Conservation (phyloP, 352 stramenopile species). For the Globisporangium canariense region DNA sequence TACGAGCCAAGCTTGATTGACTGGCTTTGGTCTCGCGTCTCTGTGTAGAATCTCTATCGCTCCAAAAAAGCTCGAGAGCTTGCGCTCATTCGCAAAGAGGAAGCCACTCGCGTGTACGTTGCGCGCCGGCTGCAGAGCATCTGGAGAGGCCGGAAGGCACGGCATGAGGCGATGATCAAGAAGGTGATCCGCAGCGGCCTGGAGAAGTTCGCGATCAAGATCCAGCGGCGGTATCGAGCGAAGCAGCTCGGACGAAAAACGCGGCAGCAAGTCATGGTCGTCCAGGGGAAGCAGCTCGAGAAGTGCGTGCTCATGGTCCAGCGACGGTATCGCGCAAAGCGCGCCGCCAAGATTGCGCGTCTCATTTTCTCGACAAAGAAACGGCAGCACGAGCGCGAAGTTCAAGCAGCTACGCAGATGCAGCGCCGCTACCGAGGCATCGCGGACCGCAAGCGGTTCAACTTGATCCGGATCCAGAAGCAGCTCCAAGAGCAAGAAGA, state of each 20-base stretch:
- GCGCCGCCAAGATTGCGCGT: constrained; percentile 36
- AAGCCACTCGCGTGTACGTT: constrained; percentile 36
- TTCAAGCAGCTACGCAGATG: constrained; percentile 38
- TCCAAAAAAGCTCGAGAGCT: constrained; percentile 32
- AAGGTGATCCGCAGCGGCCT: constrained; percentile 41
- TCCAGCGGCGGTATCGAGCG: constrained; percentile 65
- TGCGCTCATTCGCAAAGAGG: constrained; percentile 31
- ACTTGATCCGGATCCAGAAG: constrained; percentile 28
- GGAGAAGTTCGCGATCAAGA: constrained; percentile 53
- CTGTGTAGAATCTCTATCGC: constrained; percentile 57
- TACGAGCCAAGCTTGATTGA: background rate
- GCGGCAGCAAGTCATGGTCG: constrained; percentile 30
- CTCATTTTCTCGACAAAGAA: constrained; percentile 29
- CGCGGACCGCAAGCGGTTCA: constrained; percentile 31
- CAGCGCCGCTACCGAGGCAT: constrained; percentile 57
- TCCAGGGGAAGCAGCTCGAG: constrained; percentile 46
- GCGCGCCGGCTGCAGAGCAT: constrained; percentile 57
- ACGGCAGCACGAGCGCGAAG: constrained; percentile 33
- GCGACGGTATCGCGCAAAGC: constrained; percentile 51
- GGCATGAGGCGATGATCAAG: constrained; percentile 42
- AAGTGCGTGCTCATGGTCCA: constrained; percentile 48
- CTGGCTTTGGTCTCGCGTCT: background rate
- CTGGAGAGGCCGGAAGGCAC: constrained; percentile 51
- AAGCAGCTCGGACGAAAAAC: constrained; percentile 28
- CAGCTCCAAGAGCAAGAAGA: constrained; percentile 32